These are phyloP conservation scores for Coniferiporia weirii DNA, from an alignment of 1,284 basidiomycete genomes.

Conservation along the genomic window DNA sequence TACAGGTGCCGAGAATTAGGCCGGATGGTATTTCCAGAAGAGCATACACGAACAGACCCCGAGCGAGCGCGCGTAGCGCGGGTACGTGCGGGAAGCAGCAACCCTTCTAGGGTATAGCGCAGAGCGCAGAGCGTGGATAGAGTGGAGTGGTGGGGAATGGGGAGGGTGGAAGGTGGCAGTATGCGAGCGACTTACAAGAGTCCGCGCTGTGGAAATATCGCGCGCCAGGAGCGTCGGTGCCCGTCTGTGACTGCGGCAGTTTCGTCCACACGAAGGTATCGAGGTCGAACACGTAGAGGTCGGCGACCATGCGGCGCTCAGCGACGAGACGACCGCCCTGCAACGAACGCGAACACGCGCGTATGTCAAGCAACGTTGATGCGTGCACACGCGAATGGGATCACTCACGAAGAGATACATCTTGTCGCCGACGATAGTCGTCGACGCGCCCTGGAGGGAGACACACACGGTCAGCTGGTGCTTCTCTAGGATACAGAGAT, in stretches of 20 bases:
- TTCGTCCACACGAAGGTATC: conserved; percentile 74
- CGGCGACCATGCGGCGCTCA: conserved; percentile 81
- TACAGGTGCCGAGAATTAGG: too few relatives aligned
- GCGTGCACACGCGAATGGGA: too few relatives aligned
- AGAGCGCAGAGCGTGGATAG: too few relatives aligned
- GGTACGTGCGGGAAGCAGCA: too few relatives aligned
- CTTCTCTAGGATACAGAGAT: conserved; percentile 3
- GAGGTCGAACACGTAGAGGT: conserved; percentile 85
- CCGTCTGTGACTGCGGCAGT: conserved; percentile 48
- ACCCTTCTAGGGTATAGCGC: too few relatives aligned
- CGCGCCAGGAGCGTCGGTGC: conserved; percentile 67
- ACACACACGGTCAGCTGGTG: background rate
- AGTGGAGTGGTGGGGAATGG: too few relatives aligned
- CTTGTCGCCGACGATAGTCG: conserved; percentile 77
- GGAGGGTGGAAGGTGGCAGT: conserved; percentile 1
- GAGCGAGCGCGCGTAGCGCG: too few relatives aligned
- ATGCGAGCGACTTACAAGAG: conserved; percentile 57
- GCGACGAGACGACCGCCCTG: conserved; percentile 85
- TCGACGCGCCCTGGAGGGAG: conserved; percentile 64
- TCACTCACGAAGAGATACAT: conserved; percentile 78
- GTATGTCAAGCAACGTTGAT: background rate
- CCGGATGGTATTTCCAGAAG: too few relatives aligned
- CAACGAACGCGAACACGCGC: conserved; percentile 21
- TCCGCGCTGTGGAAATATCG: conserved; percentile 93
- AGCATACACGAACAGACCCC: too few relatives aligned